Conservation (phyloP, 495 filamentous ascomycete species). For the Haplographium delicatum region DNA sequence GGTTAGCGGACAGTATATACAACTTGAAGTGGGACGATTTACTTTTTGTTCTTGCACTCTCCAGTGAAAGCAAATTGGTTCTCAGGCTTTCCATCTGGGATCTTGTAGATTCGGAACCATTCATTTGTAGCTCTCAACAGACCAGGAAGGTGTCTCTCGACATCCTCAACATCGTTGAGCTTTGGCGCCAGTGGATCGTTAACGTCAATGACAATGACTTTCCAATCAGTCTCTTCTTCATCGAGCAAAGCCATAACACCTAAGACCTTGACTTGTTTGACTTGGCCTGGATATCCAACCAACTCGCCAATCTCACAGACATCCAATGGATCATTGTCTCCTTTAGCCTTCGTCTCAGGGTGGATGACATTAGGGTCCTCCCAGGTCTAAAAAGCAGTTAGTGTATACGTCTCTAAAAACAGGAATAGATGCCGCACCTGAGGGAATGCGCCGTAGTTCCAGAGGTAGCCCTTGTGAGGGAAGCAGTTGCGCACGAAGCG, state of each 20-base stretch:
- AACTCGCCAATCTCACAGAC: conserved; percentile 99
- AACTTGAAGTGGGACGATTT: conserved; percentile 25
- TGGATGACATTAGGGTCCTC: conserved; percentile 94
- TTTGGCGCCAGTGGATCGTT: conserved; percentile 95
- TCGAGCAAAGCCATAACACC: conserved; percentile 99
- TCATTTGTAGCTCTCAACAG: conserved; percentile 97
- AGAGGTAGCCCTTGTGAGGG: conserved; percentile 99
- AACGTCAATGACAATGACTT: conserved; percentile 98
- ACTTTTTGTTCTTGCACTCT: conserved; percentile 99
- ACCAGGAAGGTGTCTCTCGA: conserved; percentile 96
- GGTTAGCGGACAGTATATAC: no score
- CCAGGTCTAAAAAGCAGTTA: conserved; percentile 68
- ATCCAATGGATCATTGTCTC: conserved; percentile 98
- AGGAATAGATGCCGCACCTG: conserved; percentile 49
- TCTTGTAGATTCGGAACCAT: conserved; percentile 99
- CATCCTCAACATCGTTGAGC: conserved; percentile 98
- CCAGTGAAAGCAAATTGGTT: conserved; percentile 99
- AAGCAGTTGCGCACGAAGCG: conserved; percentile 99
- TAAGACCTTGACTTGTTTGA: conserved; percentile 99
- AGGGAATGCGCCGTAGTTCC: conserved; percentile 99
- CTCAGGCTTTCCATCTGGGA: conserved; percentile 99
- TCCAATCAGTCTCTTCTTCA: conserved; percentile 99
- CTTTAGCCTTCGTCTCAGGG: conserved; percentile 99
- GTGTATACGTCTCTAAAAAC: conserved; percentile 6
- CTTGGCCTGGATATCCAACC: conserved; percentile 87